A percentile compares a stretch with the other conserved stretches of the same genome.
These are phyloP conservation scores for Oryza meridionalis DNA, from an alignment of 176 grass and related monocot species.

Conservation along the genomic window DNA sequence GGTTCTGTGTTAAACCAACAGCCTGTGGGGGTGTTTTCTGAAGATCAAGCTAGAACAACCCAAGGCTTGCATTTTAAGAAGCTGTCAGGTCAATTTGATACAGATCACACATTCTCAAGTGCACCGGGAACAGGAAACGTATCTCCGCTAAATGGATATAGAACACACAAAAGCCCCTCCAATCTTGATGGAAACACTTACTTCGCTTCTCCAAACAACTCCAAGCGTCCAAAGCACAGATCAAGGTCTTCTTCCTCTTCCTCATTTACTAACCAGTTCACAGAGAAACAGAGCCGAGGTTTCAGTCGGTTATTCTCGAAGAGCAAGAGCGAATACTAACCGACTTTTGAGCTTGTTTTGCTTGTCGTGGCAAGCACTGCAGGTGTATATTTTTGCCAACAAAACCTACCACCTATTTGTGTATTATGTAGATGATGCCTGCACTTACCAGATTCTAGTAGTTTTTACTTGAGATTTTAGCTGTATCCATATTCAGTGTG, in stretches of 20 bases:
- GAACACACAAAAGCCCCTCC: conserved; percentile 39
- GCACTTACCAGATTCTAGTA: conserved; percentile 4
- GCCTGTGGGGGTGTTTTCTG: conserved; percentile 19
- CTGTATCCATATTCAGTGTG: neutral
- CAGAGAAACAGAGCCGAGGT: conserved; percentile 50
- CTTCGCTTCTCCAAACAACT: conserved; percentile 46
- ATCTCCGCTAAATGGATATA: conserved; percentile 49
- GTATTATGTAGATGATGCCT: neutral
- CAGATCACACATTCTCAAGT: conserved; percentile 27
- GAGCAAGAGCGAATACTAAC: conserved; percentile 47
- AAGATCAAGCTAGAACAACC: conserved; percentile 38
- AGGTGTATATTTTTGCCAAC: neutral
- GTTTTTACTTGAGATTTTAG: neutral
- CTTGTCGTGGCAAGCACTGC: neutral
- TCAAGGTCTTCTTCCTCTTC: conserved; percentile 51
- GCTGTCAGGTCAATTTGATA: conserved; percentile 37
- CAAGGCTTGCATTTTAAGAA: conserved; percentile 33
- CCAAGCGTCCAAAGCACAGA: conserved; percentile 60
- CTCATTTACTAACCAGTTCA: conserved; percentile 36
- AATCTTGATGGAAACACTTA: conserved; percentile 41
- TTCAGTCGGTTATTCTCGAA: conserved; percentile 75
- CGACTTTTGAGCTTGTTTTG: neutral
- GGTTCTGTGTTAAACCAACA: conserved; percentile 38
- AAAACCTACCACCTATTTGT: neutral
- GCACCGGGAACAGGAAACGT: conserved; percentile 27